Conservation (phyloP, 331 rosid genomes). For the Acacia pycnantha region DNA sequence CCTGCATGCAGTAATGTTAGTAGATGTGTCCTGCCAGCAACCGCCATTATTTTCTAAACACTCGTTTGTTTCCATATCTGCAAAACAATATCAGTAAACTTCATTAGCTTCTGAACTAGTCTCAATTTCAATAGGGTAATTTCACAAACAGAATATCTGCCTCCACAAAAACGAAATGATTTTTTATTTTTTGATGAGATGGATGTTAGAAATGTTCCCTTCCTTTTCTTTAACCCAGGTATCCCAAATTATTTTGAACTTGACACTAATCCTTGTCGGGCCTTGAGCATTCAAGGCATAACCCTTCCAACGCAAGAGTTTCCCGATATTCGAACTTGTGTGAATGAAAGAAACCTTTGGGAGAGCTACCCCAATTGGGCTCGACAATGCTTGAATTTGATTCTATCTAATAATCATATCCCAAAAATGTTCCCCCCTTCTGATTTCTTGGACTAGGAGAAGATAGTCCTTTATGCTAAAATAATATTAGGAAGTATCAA, state of each 20-base stretch:
- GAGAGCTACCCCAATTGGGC: neutral
- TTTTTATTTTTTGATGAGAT: neutral
- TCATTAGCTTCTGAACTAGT: constrained; percentile 27
- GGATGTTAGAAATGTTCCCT: neutral
- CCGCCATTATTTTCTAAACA: constrained; percentile 93
- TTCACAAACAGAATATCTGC: neutral
- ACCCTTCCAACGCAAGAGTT: too few species aligned
- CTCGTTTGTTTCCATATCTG: constrained; percentile 89
- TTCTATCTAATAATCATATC: too few species aligned
- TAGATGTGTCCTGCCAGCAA: constrained; percentile 77
- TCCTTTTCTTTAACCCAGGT: neutral
- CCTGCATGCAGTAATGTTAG: constrained; percentile 94
- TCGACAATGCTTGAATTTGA: neutral
- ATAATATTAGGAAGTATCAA: neutral
- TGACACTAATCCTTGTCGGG: neutral
- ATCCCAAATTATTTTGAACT: neutral
- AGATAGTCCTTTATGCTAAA: neutral
- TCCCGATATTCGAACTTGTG: too few species aligned
- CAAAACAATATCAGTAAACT: constrained; percentile 25
- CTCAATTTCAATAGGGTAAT: constrained; percentile 12
- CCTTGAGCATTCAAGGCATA: too few species aligned
- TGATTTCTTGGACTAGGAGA: neutral
- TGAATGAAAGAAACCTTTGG: neutral
- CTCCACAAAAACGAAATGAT: neutral
- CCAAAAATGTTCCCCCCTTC: neutral